Conservation (phyloP, 257 asterid species). For the Forsythia suspensa region DNA sequence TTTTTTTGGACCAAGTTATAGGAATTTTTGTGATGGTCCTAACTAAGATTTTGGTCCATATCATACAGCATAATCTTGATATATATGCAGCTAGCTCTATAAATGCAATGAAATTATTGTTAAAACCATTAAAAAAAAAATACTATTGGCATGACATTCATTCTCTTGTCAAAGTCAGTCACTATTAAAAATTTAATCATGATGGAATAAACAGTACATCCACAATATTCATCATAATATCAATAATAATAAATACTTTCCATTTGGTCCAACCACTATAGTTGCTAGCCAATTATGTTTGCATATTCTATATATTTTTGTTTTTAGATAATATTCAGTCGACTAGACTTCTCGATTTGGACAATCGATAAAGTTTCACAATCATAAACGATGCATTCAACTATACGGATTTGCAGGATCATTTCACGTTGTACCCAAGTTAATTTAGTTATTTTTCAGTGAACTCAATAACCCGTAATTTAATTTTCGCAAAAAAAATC, state of each 20-base stretch:
- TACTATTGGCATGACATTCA: conserved; percentile 49
- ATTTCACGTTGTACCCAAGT: not conserved
- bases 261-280: not conserved
- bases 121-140: conserved; percentile 6
- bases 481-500: not conserved
- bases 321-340: too few relatives aligned
- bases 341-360: not conserved
- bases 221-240: conserved; percentile 17
- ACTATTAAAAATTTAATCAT: conserved; percentile 30
- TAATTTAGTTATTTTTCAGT: too few relatives aligned
- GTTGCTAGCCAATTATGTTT: not conserved
- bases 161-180: conserved; percentile 48
- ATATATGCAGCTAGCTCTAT: conserved; percentile 10
- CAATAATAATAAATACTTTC: not conserved
- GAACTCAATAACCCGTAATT: not conserved
- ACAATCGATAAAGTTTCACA: not conserved
- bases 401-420: not conserved
- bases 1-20: conserved; percentile 22
- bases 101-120: conserved; percentile 35
- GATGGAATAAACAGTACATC: conserved; percentile 15
- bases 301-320: not conserved
- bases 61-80: conserved; percentile 22
- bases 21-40: conserved; percentile 37
- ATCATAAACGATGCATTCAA: not conserved
- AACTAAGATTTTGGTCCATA: conserved; percentile 25